Percentiles rank a stretch among this genome's conserved stretches.
Evolutionary conservation across 2,329 filamentous ascomycete genomes (phyloP).

Genomic region (Cryoendolithus antarcticus): DNA sequence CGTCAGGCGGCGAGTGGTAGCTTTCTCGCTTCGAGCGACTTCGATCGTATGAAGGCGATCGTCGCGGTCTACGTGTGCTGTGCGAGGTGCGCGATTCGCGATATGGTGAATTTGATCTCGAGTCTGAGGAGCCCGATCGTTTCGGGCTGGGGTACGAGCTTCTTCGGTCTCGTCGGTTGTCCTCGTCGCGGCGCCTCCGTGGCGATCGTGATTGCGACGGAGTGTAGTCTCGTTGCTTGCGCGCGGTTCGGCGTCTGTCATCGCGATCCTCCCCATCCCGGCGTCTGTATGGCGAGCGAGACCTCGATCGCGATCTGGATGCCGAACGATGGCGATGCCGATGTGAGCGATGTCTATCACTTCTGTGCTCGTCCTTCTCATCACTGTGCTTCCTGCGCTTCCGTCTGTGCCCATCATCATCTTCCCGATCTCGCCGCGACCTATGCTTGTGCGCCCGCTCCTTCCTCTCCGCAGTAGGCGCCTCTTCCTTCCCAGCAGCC

Average conservation of each 20-base stretch:
- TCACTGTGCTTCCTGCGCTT: constrained; percentile 23
- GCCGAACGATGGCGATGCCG: constrained; percentile 15
- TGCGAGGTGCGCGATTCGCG: constrained; percentile 11
- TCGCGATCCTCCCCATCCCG: constrained; percentile 10
- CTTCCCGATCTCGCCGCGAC: constrained; percentile 12
- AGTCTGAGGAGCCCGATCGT: constrained; percentile 23
- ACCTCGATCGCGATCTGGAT: constrained; percentile 13
- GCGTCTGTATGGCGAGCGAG: constrained; percentile 12
- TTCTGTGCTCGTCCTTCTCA: constrained; percentile 20
- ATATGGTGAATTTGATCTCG: constrained; percentile 22
- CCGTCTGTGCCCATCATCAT: constrained; percentile 20
- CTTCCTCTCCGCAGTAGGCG: constrained; percentile 13
- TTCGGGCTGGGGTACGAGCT: constrained; percentile 23
- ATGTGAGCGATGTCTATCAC: constrained; percentile 19
- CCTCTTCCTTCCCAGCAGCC: constrained; percentile 24
- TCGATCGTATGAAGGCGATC: constrained; percentile 13
- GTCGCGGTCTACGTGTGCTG: constrained; percentile 7
- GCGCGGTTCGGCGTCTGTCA: constrained; percentile 11
- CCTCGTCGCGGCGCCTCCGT: constrained; percentile 23
- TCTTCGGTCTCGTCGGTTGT: constrained; percentile 19
- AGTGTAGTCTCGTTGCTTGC: constrained; percentile 16
- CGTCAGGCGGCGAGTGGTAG: constrained; percentile 16
- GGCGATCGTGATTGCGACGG: constrained; percentile 27
- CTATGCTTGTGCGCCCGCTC: constrained; percentile 20
- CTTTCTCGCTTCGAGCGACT: constrained; percentile 5